Percentiles rank a stretch among this genome's conserved stretches.
Conservation (phyloP, 768 basidiomycete genomes). For the Lentinula sp. region DNA sequence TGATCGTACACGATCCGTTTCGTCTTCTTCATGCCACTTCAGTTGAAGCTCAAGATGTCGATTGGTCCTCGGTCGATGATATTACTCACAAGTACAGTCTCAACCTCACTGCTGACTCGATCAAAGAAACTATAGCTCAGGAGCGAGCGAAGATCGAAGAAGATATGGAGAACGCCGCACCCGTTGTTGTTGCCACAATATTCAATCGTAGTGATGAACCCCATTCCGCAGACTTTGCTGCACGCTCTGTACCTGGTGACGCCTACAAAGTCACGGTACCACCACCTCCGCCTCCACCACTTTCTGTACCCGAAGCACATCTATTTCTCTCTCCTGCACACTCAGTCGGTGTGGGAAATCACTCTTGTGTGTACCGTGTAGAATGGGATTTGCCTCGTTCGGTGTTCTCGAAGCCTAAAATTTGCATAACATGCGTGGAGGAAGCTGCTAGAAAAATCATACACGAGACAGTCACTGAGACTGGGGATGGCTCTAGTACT, state of each 20-base stretch:
- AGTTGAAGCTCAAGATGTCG: background rate
- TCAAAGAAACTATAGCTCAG: constrained; percentile 1
- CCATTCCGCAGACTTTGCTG: constrained; percentile 21
- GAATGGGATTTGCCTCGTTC: constrained; percentile 48
- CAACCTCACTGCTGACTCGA: background rate
- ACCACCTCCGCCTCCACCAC: constrained; percentile 11
- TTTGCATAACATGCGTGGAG: constrained; percentile 34
- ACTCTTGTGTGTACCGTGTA: constrained; percentile 45
- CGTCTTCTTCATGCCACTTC: constrained; percentile 16
- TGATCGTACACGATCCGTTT: constrained; percentile 40
- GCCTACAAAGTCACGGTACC: constrained; percentile 12
- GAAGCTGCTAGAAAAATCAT: constrained; percentile 2
- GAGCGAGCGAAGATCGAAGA: constrained; percentile 1
- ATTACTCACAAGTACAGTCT: constrained; percentile 25
- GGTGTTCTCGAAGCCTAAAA: constrained; percentile 22
- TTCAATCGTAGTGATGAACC: constrained; percentile 10
- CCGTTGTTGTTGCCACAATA: background rate
- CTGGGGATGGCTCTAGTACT: background rate
- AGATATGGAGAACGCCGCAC: background rate
- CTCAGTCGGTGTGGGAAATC: constrained; percentile 38
- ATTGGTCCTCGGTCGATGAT: constrained; percentile 26
- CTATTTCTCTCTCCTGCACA: constrained; percentile 37
- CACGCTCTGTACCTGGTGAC: constrained; percentile 12
- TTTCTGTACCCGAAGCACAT: constrained; percentile 31
- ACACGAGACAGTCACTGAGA: background rate